Base-by-base conservation (phyloP, 1,284 basidiomycete species). In the Microbotryum lychnidis-dioicae region DNA sequence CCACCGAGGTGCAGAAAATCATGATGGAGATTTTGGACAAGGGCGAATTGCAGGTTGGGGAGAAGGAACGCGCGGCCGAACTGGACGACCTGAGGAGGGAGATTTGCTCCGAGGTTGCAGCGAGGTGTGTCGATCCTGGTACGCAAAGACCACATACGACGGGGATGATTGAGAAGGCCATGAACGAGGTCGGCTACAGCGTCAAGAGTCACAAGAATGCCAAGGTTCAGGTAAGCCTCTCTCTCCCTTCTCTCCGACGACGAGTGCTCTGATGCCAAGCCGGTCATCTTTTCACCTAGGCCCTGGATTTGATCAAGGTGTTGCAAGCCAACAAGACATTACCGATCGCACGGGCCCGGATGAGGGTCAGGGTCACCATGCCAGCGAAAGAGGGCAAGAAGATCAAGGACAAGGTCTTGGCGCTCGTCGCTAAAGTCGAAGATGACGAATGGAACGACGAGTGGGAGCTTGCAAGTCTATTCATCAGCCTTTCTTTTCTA, bases 121-220 rank as follows among this genome's bases (percentile, higher is more conserved):
- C 93, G 76, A 93, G 92, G 79, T 96, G 89, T 62, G 91, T 97
- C 44, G 93, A 98, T 72, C 96, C 94, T 1, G 77, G 80, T 4
- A 94, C 91, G 4, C 86, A 91, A 72, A 80, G 86, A 27, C 91
- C 92, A 6, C 93, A 97, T 75, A 87, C 92, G 2, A 90, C 94
- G 51, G 87, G 89, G 23, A 91, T 98, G 80, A 91, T 99, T 65
- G 96, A 99, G 73, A 98, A 97, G 77, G 93, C 92, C 0, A 94
- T 99, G 91, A 79, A 84, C 27, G 93, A 97, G 74, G 85, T 91
- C 7, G 92, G 93, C 14, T 96, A 88, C 76, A 92, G 88, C 68
- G 86, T 96, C 46, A 89, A 90, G 72, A 82, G 82, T 31, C 85
- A 86, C 62, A 96, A 96, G 79, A 87, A 83, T 52, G 92, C 92